These are phyloP conservation scores for Coemansia sp. DNA, from an alignment of 192 early-diverging fungal genomes.

Conservation along the genomic window DNA sequence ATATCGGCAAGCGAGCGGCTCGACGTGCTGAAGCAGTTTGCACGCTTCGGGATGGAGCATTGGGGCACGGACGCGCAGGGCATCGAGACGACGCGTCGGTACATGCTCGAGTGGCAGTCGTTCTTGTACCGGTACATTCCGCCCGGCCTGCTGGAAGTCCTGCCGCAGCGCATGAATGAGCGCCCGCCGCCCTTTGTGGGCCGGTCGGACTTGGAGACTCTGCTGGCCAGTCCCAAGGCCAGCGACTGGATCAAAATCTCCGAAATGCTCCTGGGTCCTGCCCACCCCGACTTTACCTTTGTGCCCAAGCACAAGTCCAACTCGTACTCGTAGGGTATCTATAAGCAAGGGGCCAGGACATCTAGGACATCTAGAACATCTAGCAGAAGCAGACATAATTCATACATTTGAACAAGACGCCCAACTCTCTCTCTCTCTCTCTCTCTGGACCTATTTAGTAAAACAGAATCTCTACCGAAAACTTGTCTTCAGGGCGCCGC, in stretches of 20 bases:
- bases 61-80: constrained; percentile 92
- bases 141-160: constrained; percentile 84
- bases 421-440: no score
- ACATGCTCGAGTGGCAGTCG: constrained; percentile 78
- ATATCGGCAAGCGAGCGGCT: constrained; percentile 87
- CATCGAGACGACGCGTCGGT: constrained; percentile 77
- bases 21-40: constrained; percentile 83
- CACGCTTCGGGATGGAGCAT: constrained; percentile 85
- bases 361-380: no score
- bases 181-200: constrained; percentile 83
- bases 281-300: constrained; percentile 83
- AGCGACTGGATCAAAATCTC: constrained; percentile 92
- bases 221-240: constrained; percentile 79
- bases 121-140: constrained; percentile 82
- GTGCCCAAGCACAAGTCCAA: constrained; percentile 94
- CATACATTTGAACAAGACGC: no score
- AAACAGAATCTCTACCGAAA: constrained; percentile 18
- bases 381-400: no score
- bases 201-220: constrained; percentile 87
- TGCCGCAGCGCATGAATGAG: constrained; percentile 91
- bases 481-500: constrained; percentile 6
- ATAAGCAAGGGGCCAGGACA: no score
- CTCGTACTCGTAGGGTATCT: constrained; percentile 56
- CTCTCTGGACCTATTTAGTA: no score
- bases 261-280: constrained; percentile 87